phyloP scores from a whole-genome alignment of 2,329 filamentous ascomycete genomes.

The Claviceps spartinae region DNA sequence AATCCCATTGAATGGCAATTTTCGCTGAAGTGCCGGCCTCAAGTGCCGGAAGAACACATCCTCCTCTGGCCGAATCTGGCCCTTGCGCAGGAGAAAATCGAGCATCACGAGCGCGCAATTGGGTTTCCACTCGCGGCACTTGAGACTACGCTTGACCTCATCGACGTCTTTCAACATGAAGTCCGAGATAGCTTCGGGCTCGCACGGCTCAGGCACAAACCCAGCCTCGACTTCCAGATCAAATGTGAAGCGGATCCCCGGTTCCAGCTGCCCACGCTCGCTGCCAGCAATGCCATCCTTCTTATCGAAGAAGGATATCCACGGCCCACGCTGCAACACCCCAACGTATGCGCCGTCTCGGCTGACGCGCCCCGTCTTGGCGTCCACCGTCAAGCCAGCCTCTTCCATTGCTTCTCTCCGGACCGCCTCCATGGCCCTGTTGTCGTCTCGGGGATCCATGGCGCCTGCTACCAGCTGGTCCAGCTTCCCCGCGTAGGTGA shows the following conservation, averaged over 20 bases:
- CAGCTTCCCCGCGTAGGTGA: slow-evolving; percentile 21
- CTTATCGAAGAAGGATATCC: slow-evolving; percentile 22
- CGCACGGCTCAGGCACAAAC: slow-evolving; percentile 11
- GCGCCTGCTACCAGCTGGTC: slow-evolving; percentile 25
- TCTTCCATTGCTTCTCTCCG: slow-evolving; percentile 22
- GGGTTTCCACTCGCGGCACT: slow-evolving; percentile 21
- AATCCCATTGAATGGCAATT: slow-evolving; percentile 14
- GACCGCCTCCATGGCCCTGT: slow-evolving; percentile 16
- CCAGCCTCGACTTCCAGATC: slow-evolving; percentile 18
- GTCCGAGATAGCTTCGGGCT: slow-evolving; percentile 15
- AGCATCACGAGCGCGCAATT: slow-evolving; percentile 27
- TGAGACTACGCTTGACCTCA: slow-evolving; percentile 17
- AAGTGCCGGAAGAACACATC: slow-evolving; percentile 13
- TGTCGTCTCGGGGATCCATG: slow-evolving; percentile 17
- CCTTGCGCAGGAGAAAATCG: slow-evolving; percentile 21
- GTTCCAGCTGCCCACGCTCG: slow-evolving; percentile 22
- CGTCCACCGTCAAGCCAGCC: slow-evolving; percentile 16
- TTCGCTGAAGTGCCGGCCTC: slow-evolving; percentile 11
- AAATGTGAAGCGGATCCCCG: slow-evolving; percentile 24
- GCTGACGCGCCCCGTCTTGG: slow-evolving; percentile 10
- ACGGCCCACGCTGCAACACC: slow-evolving; percentile 10
- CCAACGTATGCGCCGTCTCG: slow-evolving; percentile 11
- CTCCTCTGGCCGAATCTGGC: slow-evolving; percentile 13
- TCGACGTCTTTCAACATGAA: slow-evolving; percentile 17
- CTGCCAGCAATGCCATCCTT: slow-evolving; percentile 18